phyloP scores from a whole-genome alignment of 441 rosid genomes.

The Flueggea neowawraea region DNA sequence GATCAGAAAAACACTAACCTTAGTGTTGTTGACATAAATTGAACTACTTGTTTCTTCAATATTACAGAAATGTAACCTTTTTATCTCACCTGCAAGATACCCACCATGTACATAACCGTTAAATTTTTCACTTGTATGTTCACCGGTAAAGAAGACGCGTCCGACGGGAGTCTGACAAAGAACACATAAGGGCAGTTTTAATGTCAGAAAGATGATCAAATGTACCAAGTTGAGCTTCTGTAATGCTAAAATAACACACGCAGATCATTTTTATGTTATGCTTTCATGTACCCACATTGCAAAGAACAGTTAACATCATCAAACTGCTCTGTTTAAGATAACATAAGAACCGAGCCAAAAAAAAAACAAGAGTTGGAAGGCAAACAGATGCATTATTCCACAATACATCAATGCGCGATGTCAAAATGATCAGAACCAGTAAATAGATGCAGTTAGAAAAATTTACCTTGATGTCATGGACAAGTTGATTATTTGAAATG shows the following conservation, averaged over 20 bases:
- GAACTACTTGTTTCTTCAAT: no score
- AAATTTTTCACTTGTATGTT: conserved; percentile 93
- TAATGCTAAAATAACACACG: background rate
- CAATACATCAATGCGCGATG: no score
- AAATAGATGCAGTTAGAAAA: background rate
- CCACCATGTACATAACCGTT: conserved; percentile 98
- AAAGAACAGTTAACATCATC: no score
- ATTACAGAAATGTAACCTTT: background rate
- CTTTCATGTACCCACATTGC: no score
- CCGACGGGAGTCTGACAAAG: conserved; percentile 74
- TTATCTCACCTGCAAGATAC: conserved; percentile 61
- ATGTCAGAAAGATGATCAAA: conserved; percentile 6
- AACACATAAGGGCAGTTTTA: no score
- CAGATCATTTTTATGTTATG: no score
- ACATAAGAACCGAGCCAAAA: no score
- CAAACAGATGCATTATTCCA: no score
- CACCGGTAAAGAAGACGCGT: conserved; percentile 88
- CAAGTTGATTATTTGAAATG: conserved; percentile 53
- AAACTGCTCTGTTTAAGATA: no score
- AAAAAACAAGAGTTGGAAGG: no score
- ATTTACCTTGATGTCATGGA: conserved; percentile 61
- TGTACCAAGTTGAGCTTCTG: background rate
- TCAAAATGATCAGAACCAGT: no score
- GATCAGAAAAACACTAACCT: background rate
- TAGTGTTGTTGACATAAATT: background rate